Conservation (phyloP, 495 filamentous ascomycete species). For the Trichoderma erinaceum region DNA sequence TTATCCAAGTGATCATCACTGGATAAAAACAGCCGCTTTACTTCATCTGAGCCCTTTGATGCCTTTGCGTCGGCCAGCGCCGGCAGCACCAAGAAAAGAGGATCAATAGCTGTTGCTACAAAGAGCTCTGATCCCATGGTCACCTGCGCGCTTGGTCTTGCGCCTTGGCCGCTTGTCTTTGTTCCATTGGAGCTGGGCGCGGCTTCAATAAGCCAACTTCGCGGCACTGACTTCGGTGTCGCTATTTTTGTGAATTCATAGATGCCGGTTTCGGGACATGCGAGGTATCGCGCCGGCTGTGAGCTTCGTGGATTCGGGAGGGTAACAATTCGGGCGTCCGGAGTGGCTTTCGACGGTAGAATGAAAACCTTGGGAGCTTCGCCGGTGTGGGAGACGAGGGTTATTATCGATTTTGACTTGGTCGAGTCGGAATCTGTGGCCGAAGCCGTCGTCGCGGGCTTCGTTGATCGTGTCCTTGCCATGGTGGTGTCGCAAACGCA, state of each 20-base stretch:
- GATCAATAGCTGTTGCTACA: constrained; percentile 77
- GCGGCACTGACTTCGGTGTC: constrained; percentile 51
- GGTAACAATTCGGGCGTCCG: constrained; percentile 63
- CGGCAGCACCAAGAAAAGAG: constrained; percentile 77
- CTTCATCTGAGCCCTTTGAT: constrained; percentile 30
- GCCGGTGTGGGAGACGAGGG: constrained; percentile 29
- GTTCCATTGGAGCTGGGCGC: neutral
- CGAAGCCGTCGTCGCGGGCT: constrained; percentile 24
- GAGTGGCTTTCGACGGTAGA: constrained; percentile 60
- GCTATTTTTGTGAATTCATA: constrained; percentile 81
- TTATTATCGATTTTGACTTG: constrained; percentile 29
- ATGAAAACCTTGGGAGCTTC: constrained; percentile 68
- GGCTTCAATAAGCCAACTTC: constrained; percentile 63
- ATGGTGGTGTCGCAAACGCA: constrained; percentile 18
- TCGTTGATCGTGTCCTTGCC: constrained; percentile 25
- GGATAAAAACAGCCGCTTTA: constrained; percentile 64
- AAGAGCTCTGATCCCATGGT: constrained; percentile 63
- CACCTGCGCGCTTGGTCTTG: constrained; percentile 24
- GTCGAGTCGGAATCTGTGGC: constrained; percentile 21
- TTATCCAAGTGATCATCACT: constrained; percentile 75
- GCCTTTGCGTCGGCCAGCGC: constrained; percentile 38
- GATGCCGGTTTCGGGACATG: constrained; percentile 72
- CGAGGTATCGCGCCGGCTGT: constrained; percentile 63
- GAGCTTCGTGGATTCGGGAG: constrained; percentile 71
- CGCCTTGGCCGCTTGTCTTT: neutral